Percentiles rank a stretch among this genome's conserved stretches.
phyloP scores from a whole-genome alignment of 2,329 filamentous ascomycete genomes.

The Blumeria hordei region DNA sequence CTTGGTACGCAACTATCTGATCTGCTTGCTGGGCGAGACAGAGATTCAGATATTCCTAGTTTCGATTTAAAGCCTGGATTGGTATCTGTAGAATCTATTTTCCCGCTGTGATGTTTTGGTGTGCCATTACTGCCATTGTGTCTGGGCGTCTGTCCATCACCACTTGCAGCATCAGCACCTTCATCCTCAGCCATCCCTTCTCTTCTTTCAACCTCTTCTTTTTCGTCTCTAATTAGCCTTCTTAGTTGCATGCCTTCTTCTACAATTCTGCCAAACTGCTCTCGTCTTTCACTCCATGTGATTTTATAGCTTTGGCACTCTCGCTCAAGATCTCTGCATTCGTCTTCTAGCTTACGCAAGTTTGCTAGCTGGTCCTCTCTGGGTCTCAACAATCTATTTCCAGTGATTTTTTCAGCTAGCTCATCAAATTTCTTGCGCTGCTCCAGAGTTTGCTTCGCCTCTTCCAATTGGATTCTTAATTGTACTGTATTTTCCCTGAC shows the following conservation, averaged over 20 bases:
- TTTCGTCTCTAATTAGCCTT: conserved; percentile 74
- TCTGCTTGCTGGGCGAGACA: conserved; percentile 19
- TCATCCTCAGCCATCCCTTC: conserved; percentile 45
- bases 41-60: conserved; percentile 8
- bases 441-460: conserved; percentile 48
- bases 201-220: conserved; percentile 73
- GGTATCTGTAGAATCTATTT: conserved; percentile 18
- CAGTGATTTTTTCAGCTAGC: conserved; percentile 65
- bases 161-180: conserved; percentile 31
- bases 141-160: conserved; percentile 25
- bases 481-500: conserved; percentile 53
- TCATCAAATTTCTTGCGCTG: conserved; percentile 73
- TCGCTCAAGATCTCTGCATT: conserved; percentile 67
- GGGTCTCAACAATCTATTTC: conserved; percentile 53
- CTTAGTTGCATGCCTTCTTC: conserved; percentile 75
- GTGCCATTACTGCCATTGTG: conserved; percentile 25
- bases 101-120: conserved; percentile 21
- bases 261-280: conserved; percentile 73
- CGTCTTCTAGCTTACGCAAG: conserved; percentile 60
- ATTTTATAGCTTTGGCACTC: conserved; percentile 61
- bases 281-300: conserved; percentile 64
- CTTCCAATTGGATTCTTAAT: conserved; percentile 51
- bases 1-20: conserved; percentile 17
- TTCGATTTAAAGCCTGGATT: neutral
- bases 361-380: conserved; percentile 63